A percentile compares a stretch with the other conserved stretches of the same genome.
Evolutionary conservation across 2,329 filamentous ascomycete species (phyloP).

Genomic region (Fusarium foetens): DNA sequence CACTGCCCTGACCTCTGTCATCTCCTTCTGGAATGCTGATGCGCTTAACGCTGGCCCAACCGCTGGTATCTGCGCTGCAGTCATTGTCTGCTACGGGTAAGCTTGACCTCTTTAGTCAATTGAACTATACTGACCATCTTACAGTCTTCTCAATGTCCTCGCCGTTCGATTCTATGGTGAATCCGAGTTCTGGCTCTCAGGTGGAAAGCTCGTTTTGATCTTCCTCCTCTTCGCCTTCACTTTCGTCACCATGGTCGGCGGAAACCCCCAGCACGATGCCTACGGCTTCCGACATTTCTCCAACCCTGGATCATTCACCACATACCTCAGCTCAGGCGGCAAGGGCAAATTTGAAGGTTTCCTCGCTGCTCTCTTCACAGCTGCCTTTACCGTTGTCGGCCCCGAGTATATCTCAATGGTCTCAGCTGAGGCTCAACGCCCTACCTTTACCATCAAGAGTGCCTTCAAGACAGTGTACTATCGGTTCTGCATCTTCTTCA

Average conservation of each 20-base stretch:
- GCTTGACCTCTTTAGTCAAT: neutral
- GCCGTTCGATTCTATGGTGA: constrained; percentile 57
- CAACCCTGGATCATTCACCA: constrained; percentile 62
- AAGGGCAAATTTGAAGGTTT: constrained; percentile 75
- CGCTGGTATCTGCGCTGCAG: constrained; percentile 56
- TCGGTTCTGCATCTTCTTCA: constrained; percentile 50
- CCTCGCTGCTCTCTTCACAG: constrained; percentile 69
- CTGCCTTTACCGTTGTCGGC: constrained; percentile 67
- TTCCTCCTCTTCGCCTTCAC: constrained; percentile 66
- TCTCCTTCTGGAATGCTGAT: constrained; percentile 59
- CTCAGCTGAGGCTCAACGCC: constrained; percentile 71
- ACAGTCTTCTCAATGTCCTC: constrained; percentile 52
- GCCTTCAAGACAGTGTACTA: constrained; percentile 64
- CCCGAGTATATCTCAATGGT: constrained; percentile 72
- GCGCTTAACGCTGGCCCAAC: constrained; percentile 50
- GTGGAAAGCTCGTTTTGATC: constrained; percentile 53
- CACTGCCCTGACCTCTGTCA: constrained; percentile 60
- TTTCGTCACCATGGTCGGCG: constrained; percentile 69
- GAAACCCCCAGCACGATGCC: constrained; percentile 64
- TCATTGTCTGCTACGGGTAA: constrained; percentile 55
- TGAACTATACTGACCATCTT: neutral
- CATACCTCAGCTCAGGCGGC: constrained; percentile 66
- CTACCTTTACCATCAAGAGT: constrained; percentile 64
- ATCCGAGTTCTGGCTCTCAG: constrained; percentile 58
- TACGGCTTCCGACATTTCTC: constrained; percentile 76